These are phyloP conservation scores for Boletus mariae DNA, from an alignment of 1,284 basidiomycete species.

Conservation along the genomic window DNA sequence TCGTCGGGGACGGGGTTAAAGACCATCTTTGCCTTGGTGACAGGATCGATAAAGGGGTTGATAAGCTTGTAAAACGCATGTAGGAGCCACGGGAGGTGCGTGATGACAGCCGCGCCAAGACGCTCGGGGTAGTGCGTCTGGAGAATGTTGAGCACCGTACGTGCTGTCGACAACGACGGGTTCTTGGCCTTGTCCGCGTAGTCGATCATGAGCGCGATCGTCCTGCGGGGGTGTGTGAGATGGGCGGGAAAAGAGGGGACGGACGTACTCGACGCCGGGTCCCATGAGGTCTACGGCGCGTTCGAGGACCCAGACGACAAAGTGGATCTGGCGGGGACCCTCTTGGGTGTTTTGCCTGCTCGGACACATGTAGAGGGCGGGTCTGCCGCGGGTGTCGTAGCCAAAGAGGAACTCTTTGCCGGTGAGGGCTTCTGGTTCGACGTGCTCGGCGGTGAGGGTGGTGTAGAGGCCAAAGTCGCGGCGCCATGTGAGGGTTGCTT, in stretches of 20 bases:
- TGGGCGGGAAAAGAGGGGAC: neutral
- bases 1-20: slow-evolving; percentile 54
- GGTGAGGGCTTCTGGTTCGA: slow-evolving; percentile 72
- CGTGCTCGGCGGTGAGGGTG: slow-evolving; percentile 49
- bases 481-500: slow-evolving; percentile 70
- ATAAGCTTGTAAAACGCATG: slow-evolving; percentile 83
- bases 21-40: slow-evolving; percentile 70
- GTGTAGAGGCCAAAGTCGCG: slow-evolving; percentile 69
- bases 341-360: slow-evolving; percentile 84
- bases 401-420: slow-evolving; percentile 76
- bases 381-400: slow-evolving; percentile 65
- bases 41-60: slow-evolving; percentile 74
- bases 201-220: slow-evolving; percentile 76
- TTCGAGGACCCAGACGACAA: slow-evolving; percentile 72
- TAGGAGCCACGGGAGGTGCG: slow-evolving; percentile 81
- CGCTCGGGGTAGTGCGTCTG: slow-evolving; percentile 91
- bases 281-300: slow-evolving; percentile 70
- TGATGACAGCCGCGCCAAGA: slow-evolving; percentile 81
- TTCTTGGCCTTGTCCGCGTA: slow-evolving; percentile 78
- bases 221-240: slow-evolving; percentile 36
- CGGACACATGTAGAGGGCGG: slow-evolving; percentile 77
- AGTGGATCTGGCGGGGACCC: slow-evolving; percentile 69
- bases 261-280: slow-evolving; percentile 68
- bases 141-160: slow-evolving; percentile 69
- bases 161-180: slow-evolving; percentile 62